Evolutionary conservation across 768 basidiomycete species (phyloP).

Genomic region (Kwoniella heveanensis): DNA sequence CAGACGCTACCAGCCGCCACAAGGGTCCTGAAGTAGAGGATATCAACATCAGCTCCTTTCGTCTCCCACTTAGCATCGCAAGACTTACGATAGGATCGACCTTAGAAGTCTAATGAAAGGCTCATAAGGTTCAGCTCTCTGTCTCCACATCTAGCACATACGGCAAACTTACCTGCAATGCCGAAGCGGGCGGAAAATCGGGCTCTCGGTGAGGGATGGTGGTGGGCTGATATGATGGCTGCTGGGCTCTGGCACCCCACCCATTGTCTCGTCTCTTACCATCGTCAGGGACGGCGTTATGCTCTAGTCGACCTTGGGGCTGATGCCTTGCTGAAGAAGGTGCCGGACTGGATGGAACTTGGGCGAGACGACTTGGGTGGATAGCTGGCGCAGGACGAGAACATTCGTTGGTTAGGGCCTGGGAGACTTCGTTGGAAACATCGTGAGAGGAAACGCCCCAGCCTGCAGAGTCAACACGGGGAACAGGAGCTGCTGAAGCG

Average conservation of each 20-base stretch:
- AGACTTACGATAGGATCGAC: too few species aligned
- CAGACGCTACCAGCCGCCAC: not conserved
- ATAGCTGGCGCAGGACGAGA: conserved; percentile 1
- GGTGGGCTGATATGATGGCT: not conserved
- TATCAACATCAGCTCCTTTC: not conserved
- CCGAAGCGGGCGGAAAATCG: not conserved
- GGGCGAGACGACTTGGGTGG: conserved; percentile 8
- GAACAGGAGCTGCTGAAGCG: too few species aligned
- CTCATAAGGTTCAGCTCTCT: too few species aligned
- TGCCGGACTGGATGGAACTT: not conserved
- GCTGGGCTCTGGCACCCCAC: not conserved
- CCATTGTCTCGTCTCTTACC: not conserved
- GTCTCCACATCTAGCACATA: not conserved
- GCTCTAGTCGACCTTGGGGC: not conserved
- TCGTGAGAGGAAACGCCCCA: too few species aligned
- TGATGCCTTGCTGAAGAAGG: not conserved
- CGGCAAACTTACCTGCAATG: not conserved
- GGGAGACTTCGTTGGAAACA: not conserved
- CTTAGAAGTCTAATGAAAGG: too few species aligned
- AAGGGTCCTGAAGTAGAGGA: not conserved
- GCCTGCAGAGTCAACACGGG: too few species aligned
- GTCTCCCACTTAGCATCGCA: too few species aligned
- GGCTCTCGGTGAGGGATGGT: not conserved
- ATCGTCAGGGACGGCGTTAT: not conserved
- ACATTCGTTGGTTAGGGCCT: not conserved